Base-by-base conservation (phyloP, 352 stramenopile genomes). In the Phytopythium oedochilum region DNA sequence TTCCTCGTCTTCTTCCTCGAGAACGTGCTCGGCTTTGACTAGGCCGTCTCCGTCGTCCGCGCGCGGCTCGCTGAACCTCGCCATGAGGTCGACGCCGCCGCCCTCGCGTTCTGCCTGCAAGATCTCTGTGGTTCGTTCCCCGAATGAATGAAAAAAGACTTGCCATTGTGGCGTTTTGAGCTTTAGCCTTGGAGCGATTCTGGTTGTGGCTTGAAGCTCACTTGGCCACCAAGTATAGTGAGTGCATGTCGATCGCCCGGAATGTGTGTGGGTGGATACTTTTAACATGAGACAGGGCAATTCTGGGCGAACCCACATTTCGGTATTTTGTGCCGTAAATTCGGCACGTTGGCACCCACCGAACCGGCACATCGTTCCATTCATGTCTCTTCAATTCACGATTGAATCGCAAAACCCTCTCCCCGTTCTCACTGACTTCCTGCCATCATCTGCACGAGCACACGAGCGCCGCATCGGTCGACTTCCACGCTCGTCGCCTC, bases 1-100 rank as follows among this genome's bases (percentile, higher is more conserved):
- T 54, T 92, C 42, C 68, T 98, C 48, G 94, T 99, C 7, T 86
- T 86, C 47, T 22, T 96, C 46, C 73, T 99, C 53, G 94, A 98
- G 73, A 96, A 97, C 69, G 72, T 85, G 50, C 55, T 96, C 51
- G 92, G 86, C 36, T 77, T 97, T 57, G 89, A 98, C 70, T 98
- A 87, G 88, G 47, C 28, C 7, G 20, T 5, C 20, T n/a, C n/a
- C n/a, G n/a, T n/a, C n/a, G n/a, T n/a, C n/a, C n/a, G n/a, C n/a
- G n/a, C n/a, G n/a, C n/a, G n/a, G n/a, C n/a, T n/a, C n/a, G n/a
- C n/a, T n/a, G n/a, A n/a, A n/a, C n/a, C n/a, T n/a, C n/a, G n/a
- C n/a, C n/a, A n/a, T n/a, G n/a, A n/a, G n/a, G n/a, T n/a, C n/a
- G n/a, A n/a, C n/a, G n/a, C n/a, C n/a, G n/a, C n/a, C 29, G 29